Conservation (phyloP, 78 protist species). For the Dictyostelium citrinum region DNA sequence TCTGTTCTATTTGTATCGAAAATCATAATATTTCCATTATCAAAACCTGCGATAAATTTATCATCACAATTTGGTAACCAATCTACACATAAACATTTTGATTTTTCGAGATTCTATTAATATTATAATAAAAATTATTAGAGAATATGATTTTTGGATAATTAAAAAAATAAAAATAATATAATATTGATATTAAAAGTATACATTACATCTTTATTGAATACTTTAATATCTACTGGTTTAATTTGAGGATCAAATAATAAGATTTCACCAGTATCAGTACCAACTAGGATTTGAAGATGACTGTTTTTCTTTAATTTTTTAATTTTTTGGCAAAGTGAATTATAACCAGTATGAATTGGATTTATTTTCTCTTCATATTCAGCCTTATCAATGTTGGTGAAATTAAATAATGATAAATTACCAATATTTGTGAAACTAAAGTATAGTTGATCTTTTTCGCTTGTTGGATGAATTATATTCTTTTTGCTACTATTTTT, state of each 20-base stretch:
- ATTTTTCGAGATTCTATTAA: background rate
- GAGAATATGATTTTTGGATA: background rate
- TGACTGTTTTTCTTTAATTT: background rate
- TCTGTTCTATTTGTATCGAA: slow-evolving; percentile 43
- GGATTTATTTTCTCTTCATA: background rate
- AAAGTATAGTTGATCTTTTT: background rate
- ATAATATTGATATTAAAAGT: background rate
- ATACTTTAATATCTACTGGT: background rate
- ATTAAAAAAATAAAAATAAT: background rate
- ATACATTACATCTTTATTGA: slow-evolving; percentile 7
- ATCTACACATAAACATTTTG: slow-evolving; percentile 39
- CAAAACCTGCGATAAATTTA: slow-evolving; percentile 47
- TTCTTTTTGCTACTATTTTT: slow-evolving; percentile 21
- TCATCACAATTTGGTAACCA: slow-evolving; percentile 67
- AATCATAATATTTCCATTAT: slow-evolving; percentile 33
- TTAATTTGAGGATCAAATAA: slow-evolving; percentile 5
- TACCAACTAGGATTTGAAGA: slow-evolving; percentile 41
- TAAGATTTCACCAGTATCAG: slow-evolving; percentile 50
- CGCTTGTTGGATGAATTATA: background rate
- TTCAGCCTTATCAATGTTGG: slow-evolving; percentile 35
- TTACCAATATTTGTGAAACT: background rate
- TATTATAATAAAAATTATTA: background rate
- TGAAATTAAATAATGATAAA: slow-evolving; percentile 3
- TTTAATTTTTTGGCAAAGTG: slow-evolving; percentile 32
- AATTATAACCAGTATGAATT: background rate